Evolutionary conservation across 495 filamentous ascomycete species (phyloP), one percentile per base, ranked within the genome.

Genomic region (Tuber magnatum): DNA sequence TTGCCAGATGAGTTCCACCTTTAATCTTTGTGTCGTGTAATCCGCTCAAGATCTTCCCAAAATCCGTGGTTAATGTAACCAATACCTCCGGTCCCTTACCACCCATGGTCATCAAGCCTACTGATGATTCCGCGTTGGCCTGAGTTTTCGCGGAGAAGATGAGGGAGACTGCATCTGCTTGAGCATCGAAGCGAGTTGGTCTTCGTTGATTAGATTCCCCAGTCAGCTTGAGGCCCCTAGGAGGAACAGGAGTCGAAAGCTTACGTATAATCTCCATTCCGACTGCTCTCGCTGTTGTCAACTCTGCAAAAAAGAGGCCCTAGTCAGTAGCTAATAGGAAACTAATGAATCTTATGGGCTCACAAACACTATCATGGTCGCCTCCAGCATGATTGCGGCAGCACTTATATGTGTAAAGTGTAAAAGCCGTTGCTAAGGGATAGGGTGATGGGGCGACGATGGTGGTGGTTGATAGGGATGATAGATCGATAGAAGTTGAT

Each of bases 71-170:
- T 83, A 98, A 88, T 35, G 96, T 99, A 40, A 95, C 94, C 56
- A 98, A 88, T 74, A 98, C 94, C 85, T 99, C 96, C 65, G 95
- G 95, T 20, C 94, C 93, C 81, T 94, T 94, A 80, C 95, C 95
- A 75, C 93, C 95, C 94, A 98, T 97, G 84, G 92, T 97, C 94
- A 99, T 97, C 71, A 99, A 87, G 76, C 95, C 95, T 73, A 98
- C 96, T 38, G 93, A 94, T 20, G 94, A 97, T 85, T 99, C 95
- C 38, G 95, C 92, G 84, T 99, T 97, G 83, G 89, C 92, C 85
- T 93, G 90, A 78, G 94, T 97, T 85, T 98, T 97, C 81, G 91
- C 91, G 78, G 91, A 92, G 86, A 97, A 97, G 83, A 97, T 91
- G 84, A 97, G 91, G 83, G 92, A 93, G 80, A 97, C 93, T 69